Evolutionary conservation across 2,329 filamentous ascomycete genomes (phyloP), one percentile per base, ranked within the genome.

Genomic region (Hypoxylon rubiginosum): DNA sequence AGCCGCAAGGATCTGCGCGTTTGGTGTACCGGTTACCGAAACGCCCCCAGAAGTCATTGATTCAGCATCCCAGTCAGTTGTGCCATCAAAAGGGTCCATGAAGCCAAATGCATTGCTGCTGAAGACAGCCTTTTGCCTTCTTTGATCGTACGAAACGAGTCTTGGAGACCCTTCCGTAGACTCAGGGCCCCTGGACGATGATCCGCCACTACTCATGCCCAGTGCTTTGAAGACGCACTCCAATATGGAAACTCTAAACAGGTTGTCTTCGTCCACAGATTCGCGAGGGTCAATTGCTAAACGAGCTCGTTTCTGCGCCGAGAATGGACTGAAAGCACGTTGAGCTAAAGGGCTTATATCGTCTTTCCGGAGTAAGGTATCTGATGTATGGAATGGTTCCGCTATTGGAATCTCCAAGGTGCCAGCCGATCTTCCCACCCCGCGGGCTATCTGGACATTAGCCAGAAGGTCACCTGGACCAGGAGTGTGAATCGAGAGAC

Each of bases 211-310:
- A 19, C 90, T 91, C 60, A 99, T 82, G 0, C 96, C 96, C 65
- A 99, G 91, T 0, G 94, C 92, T 76, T 95, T 97, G 80, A 97
- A 95, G 82, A 99, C 97, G 76, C 96, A 98, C 71, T 97, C 93
- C 21, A 98, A 82, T 15, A 99, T 93, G 0, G 94, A 97, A 63
- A 93, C 90, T 43, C 97, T 87, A 78, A 99, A 98, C 6, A 97
- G 80, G 50, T 91, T 88, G 73, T 97, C 95, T 76, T 98, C 96
- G 70, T 97, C 93, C 7, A 94, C 82, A 0, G 92, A 91, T 60
- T 97, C 94, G 70, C 94, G 90, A 4, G 91, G 88, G 72, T 93
- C 91, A 30, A 88, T 80, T 5, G 82, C 81, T 34, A 84, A 80
- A 49, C 85, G 83, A 49, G 80, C 80, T 36, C 82, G 81, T 54